A percentile compares a stretch with the other conserved stretches of the same genome.
phyloP scores from a whole-genome alignment of 1,284 basidiomycete species.

The Irpex sp. region DNA sequence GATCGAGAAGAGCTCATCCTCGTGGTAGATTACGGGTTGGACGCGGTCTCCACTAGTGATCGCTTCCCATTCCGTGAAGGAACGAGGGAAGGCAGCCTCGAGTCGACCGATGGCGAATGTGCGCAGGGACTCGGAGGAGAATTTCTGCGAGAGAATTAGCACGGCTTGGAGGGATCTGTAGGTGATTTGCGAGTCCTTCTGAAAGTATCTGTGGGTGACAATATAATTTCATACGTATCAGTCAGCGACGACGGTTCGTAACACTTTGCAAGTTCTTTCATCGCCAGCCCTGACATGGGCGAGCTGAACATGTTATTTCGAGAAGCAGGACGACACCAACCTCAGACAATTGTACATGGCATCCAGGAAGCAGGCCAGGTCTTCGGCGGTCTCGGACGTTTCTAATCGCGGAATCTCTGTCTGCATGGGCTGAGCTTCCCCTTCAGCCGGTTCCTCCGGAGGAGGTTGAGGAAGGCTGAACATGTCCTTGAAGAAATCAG shows the following conservation, averaged over 20 bases:
- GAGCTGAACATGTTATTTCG: neutral
- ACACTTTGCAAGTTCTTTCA: neutral
- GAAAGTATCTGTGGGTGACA: neutral
- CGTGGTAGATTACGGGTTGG: neutral
- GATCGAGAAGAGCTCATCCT: neutral
- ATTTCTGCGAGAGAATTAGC: neutral
- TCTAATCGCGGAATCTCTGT: constrained; percentile 2
- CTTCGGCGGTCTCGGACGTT: constrained; percentile 8
- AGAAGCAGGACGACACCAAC: neutral
- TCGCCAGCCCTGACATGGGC: neutral
- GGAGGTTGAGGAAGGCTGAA: constrained; percentile 12
- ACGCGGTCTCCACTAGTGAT: neutral
- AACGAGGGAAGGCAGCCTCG: constrained; percentile 1
- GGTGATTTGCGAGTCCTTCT: neutral
- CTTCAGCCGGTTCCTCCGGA: constrained; percentile 8
- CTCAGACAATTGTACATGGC: neutral
- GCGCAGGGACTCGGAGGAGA: neutral
- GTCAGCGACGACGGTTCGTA: neutral
- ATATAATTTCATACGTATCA: neutral
- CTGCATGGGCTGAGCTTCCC: neutral
- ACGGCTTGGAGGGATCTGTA: neutral
- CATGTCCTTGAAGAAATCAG: constrained; percentile 12
- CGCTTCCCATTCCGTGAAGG: neutral
- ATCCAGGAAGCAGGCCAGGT: constrained; percentile 10
- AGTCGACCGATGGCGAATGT: constrained; percentile 3